phyloP scores from a whole-genome alignment of 352 stramenopile genomes.

The Globisporangium carolinianum region DNA sequence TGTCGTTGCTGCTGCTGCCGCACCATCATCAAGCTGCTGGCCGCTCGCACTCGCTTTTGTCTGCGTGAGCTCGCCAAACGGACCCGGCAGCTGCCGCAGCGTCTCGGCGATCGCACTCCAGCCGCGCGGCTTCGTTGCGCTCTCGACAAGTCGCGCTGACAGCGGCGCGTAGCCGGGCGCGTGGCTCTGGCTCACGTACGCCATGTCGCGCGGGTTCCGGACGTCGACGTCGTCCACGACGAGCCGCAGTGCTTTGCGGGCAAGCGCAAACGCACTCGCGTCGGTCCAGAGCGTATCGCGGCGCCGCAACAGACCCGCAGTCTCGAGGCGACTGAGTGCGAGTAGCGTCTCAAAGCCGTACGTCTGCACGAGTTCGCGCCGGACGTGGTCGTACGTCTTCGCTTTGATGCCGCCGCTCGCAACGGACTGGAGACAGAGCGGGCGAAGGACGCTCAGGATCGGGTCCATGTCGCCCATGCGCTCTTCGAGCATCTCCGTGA shows the following conservation, averaged over 20 bases:
- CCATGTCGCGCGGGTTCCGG: constrained; percentile 90
- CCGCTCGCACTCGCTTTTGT: constrained; percentile 11
- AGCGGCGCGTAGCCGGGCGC: constrained; percentile 92
- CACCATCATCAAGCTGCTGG: background rate
- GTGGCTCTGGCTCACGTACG: constrained; percentile 85
- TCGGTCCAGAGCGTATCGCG: constrained; percentile 86
- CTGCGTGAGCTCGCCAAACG: constrained; percentile 73
- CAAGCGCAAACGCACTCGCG: constrained; percentile 73
- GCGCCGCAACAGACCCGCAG: constrained; percentile 85
- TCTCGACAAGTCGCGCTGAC: constrained; percentile 90
- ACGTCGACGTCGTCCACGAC: constrained; percentile 95
- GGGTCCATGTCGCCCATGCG: constrained; percentile 91
- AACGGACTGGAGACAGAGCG: constrained; percentile 93
- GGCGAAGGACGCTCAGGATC: constrained; percentile 84
- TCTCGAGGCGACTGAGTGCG: constrained; percentile 92
- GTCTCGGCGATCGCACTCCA: constrained; percentile 77
- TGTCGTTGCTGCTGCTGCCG: constrained; percentile 16
- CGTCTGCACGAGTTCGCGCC: constrained; percentile 92
- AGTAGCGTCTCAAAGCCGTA: constrained; percentile 96
- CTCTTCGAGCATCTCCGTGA: constrained; percentile 95
- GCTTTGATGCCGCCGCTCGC: constrained; percentile 91
- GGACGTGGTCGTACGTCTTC: constrained; percentile 92
- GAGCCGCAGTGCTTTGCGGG: constrained; percentile 89
- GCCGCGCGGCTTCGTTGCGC: constrained; percentile 63
- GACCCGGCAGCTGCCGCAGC: constrained; percentile 78